Percentiles rank a stretch among this genome's conserved stretches.
These are phyloP conservation scores for Moricandia arvensis DNA, from an alignment of 345 rosid genomes.

Conservation along the genomic window DNA sequence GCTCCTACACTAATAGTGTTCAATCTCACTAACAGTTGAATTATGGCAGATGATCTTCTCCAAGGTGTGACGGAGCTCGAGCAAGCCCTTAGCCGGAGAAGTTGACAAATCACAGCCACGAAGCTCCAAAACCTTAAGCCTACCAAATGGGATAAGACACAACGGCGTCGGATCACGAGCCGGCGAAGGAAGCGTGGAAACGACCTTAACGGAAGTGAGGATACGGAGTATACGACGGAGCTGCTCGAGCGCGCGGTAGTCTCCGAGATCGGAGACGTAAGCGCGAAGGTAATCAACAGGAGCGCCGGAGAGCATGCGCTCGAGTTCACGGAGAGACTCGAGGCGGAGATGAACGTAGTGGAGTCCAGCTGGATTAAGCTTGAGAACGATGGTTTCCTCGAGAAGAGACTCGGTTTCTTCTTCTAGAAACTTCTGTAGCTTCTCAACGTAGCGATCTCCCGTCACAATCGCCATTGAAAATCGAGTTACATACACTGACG, in stretches of 20 bases:
- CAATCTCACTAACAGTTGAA: constrained; percentile 66
- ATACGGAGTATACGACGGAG: constrained; percentile 83
- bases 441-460: constrained; percentile 94
- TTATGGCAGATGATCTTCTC: constrained; percentile 92
- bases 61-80: constrained; percentile 75
- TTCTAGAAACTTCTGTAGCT: constrained; percentile 73
- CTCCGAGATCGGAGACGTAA: constrained; percentile 90
- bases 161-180: constrained; percentile 86
- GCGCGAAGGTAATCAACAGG: constrained; percentile 97
- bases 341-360: constrained; percentile 91
- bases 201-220: constrained; percentile 75
- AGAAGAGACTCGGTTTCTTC: constrained; percentile 64
- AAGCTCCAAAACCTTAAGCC: constrained; percentile 77
- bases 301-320: constrained; percentile 74
- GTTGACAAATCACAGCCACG: constrained; percentile 91
- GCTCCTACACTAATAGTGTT: no score
- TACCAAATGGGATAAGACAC: constrained; percentile 71
- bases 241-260: constrained; percentile 92
- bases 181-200: constrained; percentile 68
- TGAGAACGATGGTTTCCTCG: constrained; percentile 64
- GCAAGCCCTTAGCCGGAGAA: constrained; percentile 86
- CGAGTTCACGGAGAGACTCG: constrained; percentile 87
- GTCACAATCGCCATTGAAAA: constrained; percentile 78
- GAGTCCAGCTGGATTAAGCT: constrained; percentile 93
- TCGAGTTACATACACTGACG: background rate